These are phyloP conservation scores for Protomyces macrosporus DNA, from an alignment of 1,139 yeast species.

Conservation along the genomic window DNA sequence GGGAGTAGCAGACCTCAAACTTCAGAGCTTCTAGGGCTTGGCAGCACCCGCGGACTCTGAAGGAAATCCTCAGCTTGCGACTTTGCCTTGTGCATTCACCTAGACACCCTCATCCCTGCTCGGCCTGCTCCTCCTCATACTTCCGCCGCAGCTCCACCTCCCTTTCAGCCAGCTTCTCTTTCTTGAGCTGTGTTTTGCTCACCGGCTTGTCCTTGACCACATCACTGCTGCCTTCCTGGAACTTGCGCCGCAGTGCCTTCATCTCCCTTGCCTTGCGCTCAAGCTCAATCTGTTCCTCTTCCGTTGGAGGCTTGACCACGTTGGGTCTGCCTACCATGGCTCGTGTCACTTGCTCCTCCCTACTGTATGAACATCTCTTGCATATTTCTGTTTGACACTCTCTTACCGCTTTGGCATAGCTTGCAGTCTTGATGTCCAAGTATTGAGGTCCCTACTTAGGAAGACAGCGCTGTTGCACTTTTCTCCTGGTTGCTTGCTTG, in stretches of 20 bases:
- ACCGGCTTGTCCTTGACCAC: slow-evolving; percentile 18
- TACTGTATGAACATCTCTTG: background rate
- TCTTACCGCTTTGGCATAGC: slow-evolving; percentile 14
- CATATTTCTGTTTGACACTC: background rate
- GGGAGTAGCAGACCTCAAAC: too few relatives aligned
- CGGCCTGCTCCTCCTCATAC: slow-evolving; percentile 1
- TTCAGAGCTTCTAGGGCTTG: too few relatives aligned
- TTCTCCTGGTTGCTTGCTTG: too few relatives aligned
- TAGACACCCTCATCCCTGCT: background rate
- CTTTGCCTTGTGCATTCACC: too few relatives aligned
- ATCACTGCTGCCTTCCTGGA: slow-evolving; percentile 16
- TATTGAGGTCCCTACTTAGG: too few relatives aligned
- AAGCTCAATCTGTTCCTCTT: slow-evolving; percentile 17
- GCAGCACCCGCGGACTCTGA: too few relatives aligned
- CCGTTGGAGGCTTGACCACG: slow-evolving; percentile 11
- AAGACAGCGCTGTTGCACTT: too few relatives aligned
- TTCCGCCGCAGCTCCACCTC: slow-evolving; percentile 16
- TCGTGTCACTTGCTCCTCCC: slow-evolving; percentile 19
- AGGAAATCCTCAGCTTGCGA: too few relatives aligned
- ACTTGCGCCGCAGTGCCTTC: slow-evolving; percentile 13
- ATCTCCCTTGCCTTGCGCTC: slow-evolving; percentile 20
- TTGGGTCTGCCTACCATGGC: slow-evolving; percentile 23
- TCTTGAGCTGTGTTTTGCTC: slow-evolving; percentile 17
- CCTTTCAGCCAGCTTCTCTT: slow-evolving; percentile 13
- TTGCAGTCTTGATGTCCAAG: too few relatives aligned